These are phyloP conservation scores for Fusarium sp. DNA, from an alignment of 2,329 filamentous ascomycete species.

Conservation along the genomic window DNA sequence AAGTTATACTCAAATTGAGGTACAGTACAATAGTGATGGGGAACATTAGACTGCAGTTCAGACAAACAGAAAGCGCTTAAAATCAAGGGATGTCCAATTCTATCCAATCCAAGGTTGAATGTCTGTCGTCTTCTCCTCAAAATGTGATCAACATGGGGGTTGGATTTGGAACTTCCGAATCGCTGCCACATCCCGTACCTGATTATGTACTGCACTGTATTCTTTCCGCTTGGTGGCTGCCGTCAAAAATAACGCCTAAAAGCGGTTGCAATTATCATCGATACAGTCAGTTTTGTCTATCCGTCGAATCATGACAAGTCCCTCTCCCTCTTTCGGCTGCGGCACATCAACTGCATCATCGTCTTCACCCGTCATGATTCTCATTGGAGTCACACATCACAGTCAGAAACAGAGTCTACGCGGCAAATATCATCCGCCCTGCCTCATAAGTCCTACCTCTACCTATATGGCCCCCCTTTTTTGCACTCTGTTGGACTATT, in stretches of 20 bases:
- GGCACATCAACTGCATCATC: conserved; percentile 22
- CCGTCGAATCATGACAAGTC: conserved; percentile 6
- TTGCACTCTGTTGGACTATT: conserved; percentile 23
- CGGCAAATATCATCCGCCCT: conserved; percentile 1
- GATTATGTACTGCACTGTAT: background rate
- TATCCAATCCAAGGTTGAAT: conserved; percentile 1
- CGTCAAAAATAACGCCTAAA: conserved; percentile 22
- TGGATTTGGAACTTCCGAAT: conserved; percentile 7
- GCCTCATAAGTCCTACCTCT: background rate
- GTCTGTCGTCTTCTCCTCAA: conserved; percentile 4
- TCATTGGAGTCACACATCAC: conserved; percentile 17
- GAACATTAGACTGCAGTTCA: background rate
- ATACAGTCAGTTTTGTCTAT: background rate
- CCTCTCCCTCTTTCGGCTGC: conserved; percentile 10
- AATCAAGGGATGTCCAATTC: background rate
- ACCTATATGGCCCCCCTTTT: conserved; percentile 16
- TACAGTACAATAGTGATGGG: background rate
- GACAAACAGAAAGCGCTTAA: conserved; percentile 22
- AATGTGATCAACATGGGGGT: conserved; percentile 12
- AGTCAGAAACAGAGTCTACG: conserved; percentile 20
- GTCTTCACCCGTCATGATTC: conserved; percentile 22
- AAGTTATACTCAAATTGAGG: background rate
- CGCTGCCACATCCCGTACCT: conserved; percentile 28
- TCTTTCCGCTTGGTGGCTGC: background rate
- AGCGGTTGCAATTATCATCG: conserved; percentile 29